phyloP scores from a whole-genome alignment of 2,329 filamentous ascomycete genomes.

The Fusarium setosum region DNA sequence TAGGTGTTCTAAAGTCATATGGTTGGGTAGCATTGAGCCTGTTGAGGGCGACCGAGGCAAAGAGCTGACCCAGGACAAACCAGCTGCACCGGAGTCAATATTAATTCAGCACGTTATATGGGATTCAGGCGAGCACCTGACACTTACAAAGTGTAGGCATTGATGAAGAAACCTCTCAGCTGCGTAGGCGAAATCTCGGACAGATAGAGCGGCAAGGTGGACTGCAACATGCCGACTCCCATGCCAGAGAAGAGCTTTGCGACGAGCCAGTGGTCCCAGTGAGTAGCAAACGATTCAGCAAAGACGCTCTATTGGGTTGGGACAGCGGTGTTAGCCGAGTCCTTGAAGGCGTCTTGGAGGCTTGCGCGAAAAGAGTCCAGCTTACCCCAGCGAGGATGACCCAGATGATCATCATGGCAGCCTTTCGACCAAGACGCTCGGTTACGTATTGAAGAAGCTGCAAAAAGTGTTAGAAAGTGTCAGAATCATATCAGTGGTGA shows the following conservation, averaged over 20 bases:
- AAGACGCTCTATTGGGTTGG: constrained; percentile 13
- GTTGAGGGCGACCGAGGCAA: constrained; percentile 26
- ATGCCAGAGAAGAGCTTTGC: constrained; percentile 29
- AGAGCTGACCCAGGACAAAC: constrained; percentile 25
- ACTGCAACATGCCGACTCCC: constrained; percentile 27
- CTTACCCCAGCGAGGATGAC: constrained; percentile 16
- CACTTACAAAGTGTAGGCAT: constrained; percentile 23
- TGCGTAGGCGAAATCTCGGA: constrained; percentile 28
- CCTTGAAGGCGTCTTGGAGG: too few species aligned
- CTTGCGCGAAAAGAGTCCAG: too few species aligned
- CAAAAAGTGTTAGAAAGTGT: not conserved
- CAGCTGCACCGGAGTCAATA: not conserved
- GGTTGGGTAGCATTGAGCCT: constrained; percentile 18
- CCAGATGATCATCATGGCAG: constrained; percentile 22
- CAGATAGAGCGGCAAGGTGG: constrained; percentile 26
- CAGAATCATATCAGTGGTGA: too few species aligned
- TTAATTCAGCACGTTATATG: too few species aligned
- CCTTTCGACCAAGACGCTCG: constrained; percentile 18
- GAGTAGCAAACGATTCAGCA: constrained; percentile 17
- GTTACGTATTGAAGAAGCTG: constrained; percentile 27
- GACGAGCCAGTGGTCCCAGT: constrained; percentile 28
- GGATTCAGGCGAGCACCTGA: too few species aligned
- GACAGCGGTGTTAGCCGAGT: too few species aligned
- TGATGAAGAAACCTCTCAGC: constrained; percentile 26
- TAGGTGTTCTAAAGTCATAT: constrained; percentile 19